These are phyloP conservation scores for Calonectria pteridis DNA, from an alignment of 2,329 filamentous ascomycete genomes.

Conservation along the genomic window DNA sequence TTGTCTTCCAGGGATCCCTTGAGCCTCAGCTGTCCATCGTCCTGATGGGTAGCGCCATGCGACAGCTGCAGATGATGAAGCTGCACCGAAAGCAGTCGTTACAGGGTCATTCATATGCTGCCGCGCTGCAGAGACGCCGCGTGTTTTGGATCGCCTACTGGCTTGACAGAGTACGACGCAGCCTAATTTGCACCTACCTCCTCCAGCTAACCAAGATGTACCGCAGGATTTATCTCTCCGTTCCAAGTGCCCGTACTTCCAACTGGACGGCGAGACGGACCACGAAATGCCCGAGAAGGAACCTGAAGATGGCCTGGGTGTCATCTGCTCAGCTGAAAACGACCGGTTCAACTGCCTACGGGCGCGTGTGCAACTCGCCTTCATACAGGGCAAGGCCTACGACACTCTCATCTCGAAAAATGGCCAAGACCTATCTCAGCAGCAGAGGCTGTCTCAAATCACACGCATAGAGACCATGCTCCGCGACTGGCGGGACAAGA, in stretches of 20 bases:
- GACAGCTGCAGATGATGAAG: slow-evolving; percentile 48
- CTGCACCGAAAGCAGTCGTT: slow-evolving; percentile 44
- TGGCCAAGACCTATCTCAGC: slow-evolving; percentile 1
- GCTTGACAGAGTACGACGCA: slow-evolving; percentile 44
- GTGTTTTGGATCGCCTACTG: slow-evolving; percentile 54
- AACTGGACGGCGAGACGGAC: slow-evolving; percentile 53
- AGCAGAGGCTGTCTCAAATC: background rate
- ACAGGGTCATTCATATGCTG: background rate
- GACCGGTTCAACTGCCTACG: slow-evolving; percentile 33
- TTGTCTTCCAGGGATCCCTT: slow-evolving; percentile 48
- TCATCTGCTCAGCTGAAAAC: slow-evolving; percentile 22
- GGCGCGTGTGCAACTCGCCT: slow-evolving; percentile 29
- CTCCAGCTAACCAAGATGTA: background rate
- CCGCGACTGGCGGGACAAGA: slow-evolving; percentile 28
- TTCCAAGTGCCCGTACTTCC: slow-evolving; percentile 49
- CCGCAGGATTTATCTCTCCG: slow-evolving; percentile 51
- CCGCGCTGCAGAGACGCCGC: slow-evolving; percentile 43
- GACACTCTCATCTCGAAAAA: slow-evolving; percentile 33
- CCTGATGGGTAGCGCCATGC: slow-evolving; percentile 49
- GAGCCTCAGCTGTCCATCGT: slow-evolving; percentile 49
- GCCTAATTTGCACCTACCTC: too few species aligned
- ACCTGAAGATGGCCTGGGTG: slow-evolving; percentile 23
- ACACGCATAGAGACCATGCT: slow-evolving; percentile 25
- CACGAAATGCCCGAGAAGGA: slow-evolving; percentile 40
- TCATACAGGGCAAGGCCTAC: slow-evolving; percentile 36